Evolutionary conservation across 2,329 filamentous ascomycete genomes (phyloP), one percentile per base, ranked within the genome.

Genomic region (Colletotrichum cordylinicola): DNA sequence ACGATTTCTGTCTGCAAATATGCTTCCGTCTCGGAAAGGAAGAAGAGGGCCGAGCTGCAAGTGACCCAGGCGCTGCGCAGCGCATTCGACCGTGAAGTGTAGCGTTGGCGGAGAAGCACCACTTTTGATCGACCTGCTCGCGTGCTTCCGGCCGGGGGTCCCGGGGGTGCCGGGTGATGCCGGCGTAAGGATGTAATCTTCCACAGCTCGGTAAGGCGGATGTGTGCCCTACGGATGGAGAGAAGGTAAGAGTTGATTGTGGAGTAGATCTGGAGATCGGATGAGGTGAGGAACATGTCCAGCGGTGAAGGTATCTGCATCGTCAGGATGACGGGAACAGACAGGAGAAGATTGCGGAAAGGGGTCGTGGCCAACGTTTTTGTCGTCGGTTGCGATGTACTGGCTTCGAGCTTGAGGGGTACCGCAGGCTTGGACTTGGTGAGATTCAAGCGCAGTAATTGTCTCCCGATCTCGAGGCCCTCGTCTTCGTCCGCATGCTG

Each of bases 1-100:
- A 98, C 93, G 8, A 98, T 93, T 81, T 98, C 96, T 2, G 94
- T 95, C 83, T 98, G 96, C 60, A 98, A 92, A 80, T 98, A 98
- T 4, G 92, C 92, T 79, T 96, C 94, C 16, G 95, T 93, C 82
- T 98, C 96, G 0, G 94, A 95, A 5, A 98, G 88, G 79, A 98
- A 94, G 85, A 98, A 98, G 6, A 98, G 91, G 2, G 95, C 94
- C 4, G 96, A 94, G 81, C 94, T 96, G 79, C 94, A 94, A 0
- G 95, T 98, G 0, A 96, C 96, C 97, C 97, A 99, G 1, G 96
- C 91, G 77, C 93, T 94, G 18, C 97, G 92, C 89, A 98, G 94
- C 1, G 91, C 90, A 39, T 89, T 88, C 6, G 91, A 89, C 21
- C 96, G 90, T 18, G 86, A 82, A 31, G 91, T 91, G 78, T 93